These are phyloP conservation scores for Alternaria conjuncta DNA, from an alignment of 2,329 filamentous ascomycete genomes.

Conservation along the genomic window DNA sequence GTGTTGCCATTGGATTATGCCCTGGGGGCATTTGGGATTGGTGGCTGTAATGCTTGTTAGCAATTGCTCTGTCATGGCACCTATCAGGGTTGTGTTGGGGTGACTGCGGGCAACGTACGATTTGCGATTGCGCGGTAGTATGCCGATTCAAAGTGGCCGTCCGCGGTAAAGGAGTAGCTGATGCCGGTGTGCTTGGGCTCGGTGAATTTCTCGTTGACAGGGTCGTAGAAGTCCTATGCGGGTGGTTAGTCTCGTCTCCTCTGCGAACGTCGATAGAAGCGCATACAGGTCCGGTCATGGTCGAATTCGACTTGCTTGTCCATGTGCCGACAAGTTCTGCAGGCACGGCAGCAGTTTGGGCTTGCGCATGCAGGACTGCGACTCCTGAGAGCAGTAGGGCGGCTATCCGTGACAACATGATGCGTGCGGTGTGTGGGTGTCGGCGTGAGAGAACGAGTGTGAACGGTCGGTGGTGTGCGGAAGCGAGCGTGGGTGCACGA, in stretches of 20 bases:
- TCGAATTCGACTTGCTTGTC: conserved; percentile 73
- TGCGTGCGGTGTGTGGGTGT: not conserved
- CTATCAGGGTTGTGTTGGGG: not conserved
- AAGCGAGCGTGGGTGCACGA: conserved; percentile 18
- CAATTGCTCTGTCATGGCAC: not conserved
- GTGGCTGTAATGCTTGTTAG: conserved; percentile 55
- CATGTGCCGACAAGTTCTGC: conserved; percentile 70
- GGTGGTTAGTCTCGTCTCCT: conserved; percentile 17
- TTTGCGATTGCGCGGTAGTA: conserved; percentile 74
- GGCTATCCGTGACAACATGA: conserved; percentile 37
- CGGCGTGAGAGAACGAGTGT: conserved; percentile 14
- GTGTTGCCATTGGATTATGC: conserved; percentile 76
- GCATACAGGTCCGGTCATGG: conserved; percentile 71
- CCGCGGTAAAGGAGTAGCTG: conserved; percentile 74
- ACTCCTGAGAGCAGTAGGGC: conserved; percentile 44
- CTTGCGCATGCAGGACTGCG: conserved; percentile 43
- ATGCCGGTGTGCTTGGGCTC: conserved; percentile 72
- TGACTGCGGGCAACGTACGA: conserved; percentile 57
- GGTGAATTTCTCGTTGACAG: conserved; percentile 67
- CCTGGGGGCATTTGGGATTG: conserved; percentile 66
- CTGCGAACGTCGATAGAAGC: not conserved
- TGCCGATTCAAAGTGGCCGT: conserved; percentile 72
- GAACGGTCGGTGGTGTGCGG: conserved; percentile 8
- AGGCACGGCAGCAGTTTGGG: conserved; percentile 36
- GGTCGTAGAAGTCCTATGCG: conserved; percentile 71